These are phyloP conservation scores for Ormosia emarginata DNA, from an alignment of 306 rosid genomes.

Conservation along the genomic window DNA sequence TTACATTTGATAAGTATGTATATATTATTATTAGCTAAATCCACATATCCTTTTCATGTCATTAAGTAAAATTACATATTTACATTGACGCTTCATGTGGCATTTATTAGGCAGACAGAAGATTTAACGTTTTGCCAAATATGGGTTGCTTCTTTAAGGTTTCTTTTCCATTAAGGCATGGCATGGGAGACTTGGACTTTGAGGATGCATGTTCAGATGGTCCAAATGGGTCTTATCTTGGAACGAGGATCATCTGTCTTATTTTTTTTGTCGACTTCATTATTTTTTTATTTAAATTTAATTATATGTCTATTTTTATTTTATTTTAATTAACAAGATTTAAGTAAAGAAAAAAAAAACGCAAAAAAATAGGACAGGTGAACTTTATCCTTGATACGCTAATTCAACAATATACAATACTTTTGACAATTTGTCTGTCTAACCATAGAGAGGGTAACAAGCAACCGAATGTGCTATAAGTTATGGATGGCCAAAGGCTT, in stretches of 20 bases:
- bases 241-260: too few species aligned
- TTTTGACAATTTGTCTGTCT: slow-evolving; percentile 11
- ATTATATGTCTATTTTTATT: too few species aligned
- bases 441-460: neutral
- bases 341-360: too few species aligned
- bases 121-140: neutral
- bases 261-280: too few species aligned
- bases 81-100: neutral
- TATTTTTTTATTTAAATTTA: too few species aligned
- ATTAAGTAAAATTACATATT: neutral
- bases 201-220: neutral
- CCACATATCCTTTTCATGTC: neutral
- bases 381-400: neutral
- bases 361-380: too few species aligned
- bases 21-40: neutral
- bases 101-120: neutral
- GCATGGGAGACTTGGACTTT: neutral
- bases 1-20: neutral
- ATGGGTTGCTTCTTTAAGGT: neutral
- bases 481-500: neutral
- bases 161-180: neutral
- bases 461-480: neutral
- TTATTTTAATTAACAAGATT: too few species aligned
- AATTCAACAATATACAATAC: slow-evolving; percentile 9
- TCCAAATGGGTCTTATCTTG: neutral